Percentiles rank a stretch among this genome's conserved stretches.
These are phyloP conservation scores for Telfairia occidentalis DNA, from an alignment of 331 rosid genomes.

Conservation along the genomic window DNA sequence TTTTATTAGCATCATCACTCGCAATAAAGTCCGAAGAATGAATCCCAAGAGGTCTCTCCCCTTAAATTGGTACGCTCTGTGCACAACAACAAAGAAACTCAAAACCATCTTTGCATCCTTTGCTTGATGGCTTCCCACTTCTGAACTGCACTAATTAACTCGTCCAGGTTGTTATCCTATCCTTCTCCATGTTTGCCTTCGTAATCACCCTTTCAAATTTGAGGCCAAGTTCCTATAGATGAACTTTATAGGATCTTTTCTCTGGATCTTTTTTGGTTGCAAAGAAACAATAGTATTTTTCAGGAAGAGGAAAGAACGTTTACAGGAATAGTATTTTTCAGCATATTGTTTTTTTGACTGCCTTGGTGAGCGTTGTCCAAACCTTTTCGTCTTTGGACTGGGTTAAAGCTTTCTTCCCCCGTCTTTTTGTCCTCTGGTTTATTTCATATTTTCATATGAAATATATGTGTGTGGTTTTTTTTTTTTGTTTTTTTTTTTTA, in stretches of 20 bases:
- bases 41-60: background rate
- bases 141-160: background rate
- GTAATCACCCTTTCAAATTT: too few species aligned
- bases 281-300: background rate
- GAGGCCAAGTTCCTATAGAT: background rate
- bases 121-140: background rate
- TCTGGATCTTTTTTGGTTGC: background rate
- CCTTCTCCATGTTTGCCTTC: background rate
- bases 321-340: background rate
- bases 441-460: background rate
- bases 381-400: background rate
- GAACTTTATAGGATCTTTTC: background rate
- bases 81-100: background rate
- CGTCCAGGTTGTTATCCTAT: background rate
- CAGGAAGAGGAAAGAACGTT: background rate
- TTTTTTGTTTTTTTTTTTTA: too few species aligned
- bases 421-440: background rate
- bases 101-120: background rate
- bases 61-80: background rate
- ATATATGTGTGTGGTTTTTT: too few species aligned
- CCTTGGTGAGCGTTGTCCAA: background rate
- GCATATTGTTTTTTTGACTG: background rate
- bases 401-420: background rate
- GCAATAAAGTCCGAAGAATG: background rate
- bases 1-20: background rate